Evolutionary conservation across 2,329 filamentous ascomycete genomes (phyloP), one percentile per base, ranked within the genome.

Genomic region (Penicillium sp.): DNA sequence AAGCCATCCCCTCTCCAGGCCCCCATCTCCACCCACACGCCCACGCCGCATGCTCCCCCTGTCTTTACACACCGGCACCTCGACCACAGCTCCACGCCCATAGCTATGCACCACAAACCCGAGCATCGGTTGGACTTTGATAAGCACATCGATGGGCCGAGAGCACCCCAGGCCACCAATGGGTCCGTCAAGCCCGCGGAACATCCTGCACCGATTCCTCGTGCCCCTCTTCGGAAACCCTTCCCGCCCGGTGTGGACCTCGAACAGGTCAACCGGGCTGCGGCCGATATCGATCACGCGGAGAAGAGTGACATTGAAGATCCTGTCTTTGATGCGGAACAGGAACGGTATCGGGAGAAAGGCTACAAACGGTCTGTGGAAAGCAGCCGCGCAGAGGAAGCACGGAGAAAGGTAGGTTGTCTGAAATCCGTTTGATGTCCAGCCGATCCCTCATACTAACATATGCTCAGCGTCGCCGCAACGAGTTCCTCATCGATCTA

Each of bases 281-380:
- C 93, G 64, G 81, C 79, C 9, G 80, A 79, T 58, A 81, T 87
- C 42, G 84, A 86, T 50, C 77, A 78, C 4, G 76, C 75, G 37
- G 81, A 84, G 20, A 78, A 81, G 60, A 84, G 80, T 59, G 85
- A 88, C 58, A 69, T 83, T 4, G 84, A 88, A 44, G 73, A 71
- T 10, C 70, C 77, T 38, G 80, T 79, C 11, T 82, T 81, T 56
- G 79, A 82, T 29, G 69, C 69, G 3, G 79, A 84, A 35, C 78
- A 77, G 57, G 71, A 79, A 72, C 83, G 76, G 70, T 89, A 75
- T 78, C 78, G 62, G 65, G 78, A 77, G 48, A 78, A 77, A 55
- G 76, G 75, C 35, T 81, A 82, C 59, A 94, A 92, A 74, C 88
- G 92, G 48, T 83, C 84, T 32, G 77, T 86, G 20, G 83, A 90